phyloP scores from a whole-genome alignment of 805 yeast species.

The Teunomyces lycoperdinae region DNA sequence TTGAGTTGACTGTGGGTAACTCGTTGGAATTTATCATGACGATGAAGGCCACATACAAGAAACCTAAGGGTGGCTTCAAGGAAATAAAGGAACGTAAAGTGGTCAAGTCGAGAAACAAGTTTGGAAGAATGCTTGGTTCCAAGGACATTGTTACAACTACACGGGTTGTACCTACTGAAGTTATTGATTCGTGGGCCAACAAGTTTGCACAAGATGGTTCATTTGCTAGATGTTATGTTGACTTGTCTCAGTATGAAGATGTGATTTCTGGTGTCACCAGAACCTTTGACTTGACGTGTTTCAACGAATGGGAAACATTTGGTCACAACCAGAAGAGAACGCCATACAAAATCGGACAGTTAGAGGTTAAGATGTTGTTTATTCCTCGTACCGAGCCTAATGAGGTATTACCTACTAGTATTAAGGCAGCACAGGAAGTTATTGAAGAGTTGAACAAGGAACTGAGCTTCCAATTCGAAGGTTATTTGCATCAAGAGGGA shows the following conservation, averaged over 20 bases:
- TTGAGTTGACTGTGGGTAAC: conserved; percentile 67
- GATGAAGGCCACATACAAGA: conserved; percentile 60
- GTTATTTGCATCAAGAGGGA: conserved; percentile 83
- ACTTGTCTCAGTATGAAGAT: conserved; percentile 55
- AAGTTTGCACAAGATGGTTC: conserved; percentile 84
- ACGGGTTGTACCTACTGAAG: conserved; percentile 49
- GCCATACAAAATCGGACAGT: conserved; percentile 63
- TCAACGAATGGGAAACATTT: conserved; percentile 69
- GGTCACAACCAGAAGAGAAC: conserved; percentile 30
- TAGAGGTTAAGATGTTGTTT: conserved; percentile 66
- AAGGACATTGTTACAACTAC: conserved; percentile 49
- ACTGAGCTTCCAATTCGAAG: conserved; percentile 43
- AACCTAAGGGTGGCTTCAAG: conserved; percentile 47
- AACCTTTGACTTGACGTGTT: conserved; percentile 56
- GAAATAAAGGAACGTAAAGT: conserved; percentile 62
- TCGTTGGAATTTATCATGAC: conserved; percentile 67
- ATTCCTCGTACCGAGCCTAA: conserved; percentile 58
- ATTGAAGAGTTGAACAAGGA: conserved; percentile 31
- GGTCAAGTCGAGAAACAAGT: conserved; percentile 40
- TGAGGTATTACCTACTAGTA: conserved; percentile 71
- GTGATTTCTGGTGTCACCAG: conserved; percentile 52
- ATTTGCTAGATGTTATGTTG: conserved; percentile 74
- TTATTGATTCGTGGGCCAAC: conserved; percentile 58
- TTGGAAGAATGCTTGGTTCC: conserved; percentile 48
- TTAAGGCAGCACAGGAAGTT: conserved; percentile 44